Evolutionary conservation across 192 early-diverging fungal species (phyloP), one percentile per base, ranked within the genome.

Genomic region (Coemansia sp.): DNA sequence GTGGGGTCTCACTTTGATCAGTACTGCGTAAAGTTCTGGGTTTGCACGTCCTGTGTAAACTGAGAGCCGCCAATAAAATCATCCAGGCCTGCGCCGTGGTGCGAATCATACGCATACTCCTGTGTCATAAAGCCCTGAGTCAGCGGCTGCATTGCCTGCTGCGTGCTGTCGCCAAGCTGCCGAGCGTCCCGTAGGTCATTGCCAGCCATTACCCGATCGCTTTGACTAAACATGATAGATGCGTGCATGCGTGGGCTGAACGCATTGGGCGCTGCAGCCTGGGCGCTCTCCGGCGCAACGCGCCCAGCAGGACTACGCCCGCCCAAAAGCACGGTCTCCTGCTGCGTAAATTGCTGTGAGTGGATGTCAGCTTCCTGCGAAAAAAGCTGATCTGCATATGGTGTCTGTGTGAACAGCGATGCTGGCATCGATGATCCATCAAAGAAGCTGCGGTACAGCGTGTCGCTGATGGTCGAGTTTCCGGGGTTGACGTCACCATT

Each of bases 1-100:
- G 2, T 41, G 39, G 39, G 39, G 39, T n/a, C 49, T 32, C 41
- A 4, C 41, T 43, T 11, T 43, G 41, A 50, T 66, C 32, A 79
- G 58, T 73, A 70, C 67, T 79, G 76, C 54, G 76, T 79, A 54
- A 73, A 79, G 76, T 66, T 54, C 61, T 79, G 76, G 27, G 67
- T 61, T 27, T 55, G 62, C 32, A 62, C 62, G 37, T 72, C 67
- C 50, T 72, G 70, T 9, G 63, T 51, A 37, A 66, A 59, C 68
- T 70, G 73, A 35, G 73, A 53, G 15, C 17, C 19, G 11, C 49
- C 64, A 17, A 12, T 24, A 15, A 62, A 17, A 14, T 37, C 66
- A 14, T 57, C 63, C 21, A 41, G 41, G 8, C 63, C 29, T 21
- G 50, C 47, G 41, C 57, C 57, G 23, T 35, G 52, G 29, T 64